These are phyloP conservation scores for Hypericum perforatum DNA, from an alignment of 345 rosid species.

Conservation along the genomic window DNA sequence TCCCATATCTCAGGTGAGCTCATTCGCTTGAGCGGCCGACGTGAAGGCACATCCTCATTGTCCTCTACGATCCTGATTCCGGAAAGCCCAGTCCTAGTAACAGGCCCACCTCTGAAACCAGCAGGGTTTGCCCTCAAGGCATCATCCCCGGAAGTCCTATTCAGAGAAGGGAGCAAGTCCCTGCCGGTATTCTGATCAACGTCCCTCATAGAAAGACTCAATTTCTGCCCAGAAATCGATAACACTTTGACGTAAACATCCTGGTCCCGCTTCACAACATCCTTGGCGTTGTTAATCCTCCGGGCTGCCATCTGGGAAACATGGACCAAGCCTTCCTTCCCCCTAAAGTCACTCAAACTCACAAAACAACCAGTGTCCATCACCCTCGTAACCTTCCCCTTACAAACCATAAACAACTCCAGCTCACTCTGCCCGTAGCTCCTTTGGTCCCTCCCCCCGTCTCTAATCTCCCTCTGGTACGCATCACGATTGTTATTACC, in stretches of 20 bases:
- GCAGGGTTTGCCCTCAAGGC: constrained; percentile 45
- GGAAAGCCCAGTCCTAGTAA: constrained; percentile 55
- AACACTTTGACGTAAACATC: constrained; percentile 75
- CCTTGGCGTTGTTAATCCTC: constrained; percentile 47
- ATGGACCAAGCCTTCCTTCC: constrained; percentile 91
- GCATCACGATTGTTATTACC: neutral
- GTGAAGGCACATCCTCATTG: constrained; percentile 34
- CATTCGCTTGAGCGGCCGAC: constrained; percentile 78
- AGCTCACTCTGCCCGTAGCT: constrained; percentile 34
- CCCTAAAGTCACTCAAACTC: constrained; percentile 59
- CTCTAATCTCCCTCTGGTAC: constrained; percentile 16
- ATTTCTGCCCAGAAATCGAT: constrained; percentile 47
- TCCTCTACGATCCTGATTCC: constrained; percentile 67
- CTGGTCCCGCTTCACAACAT: constrained; percentile 63
- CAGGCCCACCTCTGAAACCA: constrained; percentile 42
- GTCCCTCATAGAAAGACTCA: constrained; percentile 71
- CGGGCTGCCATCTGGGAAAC: constrained; percentile 71
- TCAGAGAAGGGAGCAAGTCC: constrained; percentile 60
- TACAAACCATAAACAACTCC: constrained; percentile 63
- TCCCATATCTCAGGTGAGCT: constrained; percentile 87
- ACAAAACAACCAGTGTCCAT: constrained; percentile 85
- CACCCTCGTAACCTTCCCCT: constrained; percentile 71
- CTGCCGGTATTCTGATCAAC: constrained; percentile 77
- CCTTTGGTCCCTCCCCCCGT: constrained; percentile 11
- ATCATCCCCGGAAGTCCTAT: constrained; percentile 47